phyloP scores from a whole-genome alignment of 495 filamentous ascomycete genomes.

The Hyphodiscus hymeniophilus region DNA sequence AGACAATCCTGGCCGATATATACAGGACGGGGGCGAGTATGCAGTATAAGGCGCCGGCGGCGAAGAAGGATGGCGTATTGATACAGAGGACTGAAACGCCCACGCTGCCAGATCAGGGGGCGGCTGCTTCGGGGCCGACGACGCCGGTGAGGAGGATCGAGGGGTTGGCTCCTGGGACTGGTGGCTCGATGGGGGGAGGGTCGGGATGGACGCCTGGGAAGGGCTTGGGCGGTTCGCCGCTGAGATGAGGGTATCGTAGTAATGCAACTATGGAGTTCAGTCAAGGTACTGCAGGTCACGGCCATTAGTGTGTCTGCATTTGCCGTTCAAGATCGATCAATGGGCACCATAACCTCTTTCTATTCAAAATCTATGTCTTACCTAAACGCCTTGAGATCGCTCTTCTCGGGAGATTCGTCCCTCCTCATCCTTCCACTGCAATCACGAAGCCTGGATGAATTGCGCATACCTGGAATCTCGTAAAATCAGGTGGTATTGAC shows the following conservation, averaged over 20 bases:
- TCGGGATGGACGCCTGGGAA: conserved; percentile 24
- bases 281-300: too few species aligned
- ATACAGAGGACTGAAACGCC: conserved; percentile 31
- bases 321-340: too few species aligned
- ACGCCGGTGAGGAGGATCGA: conserved; percentile 19
- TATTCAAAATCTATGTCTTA: too few species aligned
- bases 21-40: conserved; percentile 63
- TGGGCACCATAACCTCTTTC: too few species aligned
- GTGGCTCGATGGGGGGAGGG: conserved; percentile 10
- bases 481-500: too few species aligned
- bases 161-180: conserved; percentile 22
- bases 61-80: conserved; percentile 22
- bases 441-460: too few species aligned
- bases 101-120: conserved; percentile 12
- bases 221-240: conserved; percentile 4
- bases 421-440: too few species aligned
- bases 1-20: conserved; percentile 70
- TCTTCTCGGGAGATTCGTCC: too few species aligned
- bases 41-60: conserved; percentile 62
- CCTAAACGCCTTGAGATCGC: too few species aligned
- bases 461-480: too few species aligned
- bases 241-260: background rate
- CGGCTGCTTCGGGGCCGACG: conserved; percentile 8
- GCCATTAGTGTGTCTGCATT: too few species aligned
- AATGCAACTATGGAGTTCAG: background rate